These are phyloP conservation scores for Kwoniella dendrophila DNA, from an alignment of 768 basidiomycete genomes.

Conservation along the genomic window DNA sequence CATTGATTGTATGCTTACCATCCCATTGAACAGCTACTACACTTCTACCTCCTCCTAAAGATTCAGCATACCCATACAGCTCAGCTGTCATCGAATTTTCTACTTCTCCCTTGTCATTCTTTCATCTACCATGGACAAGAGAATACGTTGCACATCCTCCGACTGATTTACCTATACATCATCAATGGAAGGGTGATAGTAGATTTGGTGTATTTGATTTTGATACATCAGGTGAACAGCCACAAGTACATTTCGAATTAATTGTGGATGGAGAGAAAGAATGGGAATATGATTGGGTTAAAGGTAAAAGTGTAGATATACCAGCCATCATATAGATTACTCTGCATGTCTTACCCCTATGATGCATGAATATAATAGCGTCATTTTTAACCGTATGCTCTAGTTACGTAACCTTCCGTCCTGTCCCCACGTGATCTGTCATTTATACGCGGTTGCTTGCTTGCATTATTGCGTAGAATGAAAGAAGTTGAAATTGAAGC, in stretches of 20 bases:
- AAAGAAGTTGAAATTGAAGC: too few species aligned
- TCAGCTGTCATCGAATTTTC: constrained; percentile 16
- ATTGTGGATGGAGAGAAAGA: constrained; percentile 6
- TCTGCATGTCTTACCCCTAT: too few species aligned
- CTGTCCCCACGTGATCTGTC: too few species aligned
- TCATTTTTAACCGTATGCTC: too few species aligned
- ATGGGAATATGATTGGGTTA: constrained; percentile 4
- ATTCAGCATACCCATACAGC: neutral
- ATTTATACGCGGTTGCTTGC: too few species aligned
- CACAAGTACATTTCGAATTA: constrained; percentile 4
- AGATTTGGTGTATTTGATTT: constrained; percentile 13
- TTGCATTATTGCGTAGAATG: too few species aligned
- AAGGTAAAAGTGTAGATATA: neutral
- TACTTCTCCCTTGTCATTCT: constrained; percentile 11
- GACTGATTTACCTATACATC: constrained; percentile 10
- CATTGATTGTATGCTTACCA: neutral
- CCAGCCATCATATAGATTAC: too few species aligned
- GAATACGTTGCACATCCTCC: constrained; percentile 4
- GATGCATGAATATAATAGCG: too few species aligned
- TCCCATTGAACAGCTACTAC: constrained; percentile 1
- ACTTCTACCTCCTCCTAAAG: neutral
- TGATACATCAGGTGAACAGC: neutral
- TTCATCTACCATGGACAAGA: constrained; percentile 9
- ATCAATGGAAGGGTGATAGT: constrained; percentile 13
- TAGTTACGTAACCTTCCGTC: too few species aligned